A percentile compares a stretch with the other conserved stretches of the same genome.
These are phyloP conservation scores for Tetratostichococcus sp. DNA, from an alignment of 139 green algal species.

Conservation along the genomic window DNA sequence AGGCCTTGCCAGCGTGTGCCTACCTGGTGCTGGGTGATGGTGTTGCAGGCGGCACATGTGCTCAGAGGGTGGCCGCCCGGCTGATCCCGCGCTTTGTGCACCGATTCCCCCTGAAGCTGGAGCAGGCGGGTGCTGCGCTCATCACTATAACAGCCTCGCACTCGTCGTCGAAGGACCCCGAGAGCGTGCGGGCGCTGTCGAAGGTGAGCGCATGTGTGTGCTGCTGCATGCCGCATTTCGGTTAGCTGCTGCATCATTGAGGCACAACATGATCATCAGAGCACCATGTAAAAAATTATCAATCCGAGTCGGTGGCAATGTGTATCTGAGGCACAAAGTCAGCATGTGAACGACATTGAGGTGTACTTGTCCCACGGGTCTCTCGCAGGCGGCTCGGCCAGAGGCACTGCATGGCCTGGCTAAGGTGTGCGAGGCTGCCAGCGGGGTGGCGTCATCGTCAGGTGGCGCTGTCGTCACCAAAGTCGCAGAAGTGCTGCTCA, in stretches of 20 bases:
- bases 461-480: not conserved
- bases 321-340: too few relatives aligned
- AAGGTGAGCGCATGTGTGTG: not conserved
- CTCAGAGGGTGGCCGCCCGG: not conserved
- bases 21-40: too few relatives aligned
- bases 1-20: too few relatives aligned
- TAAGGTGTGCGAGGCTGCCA: not conserved
- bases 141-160: not conserved
- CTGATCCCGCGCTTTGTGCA: not conserved
- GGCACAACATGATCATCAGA: too few relatives aligned
- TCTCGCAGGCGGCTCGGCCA: not conserved
- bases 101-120: not conserved
- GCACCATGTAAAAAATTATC: too few relatives aligned
- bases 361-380: too few relatives aligned
- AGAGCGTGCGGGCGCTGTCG: not conserved
- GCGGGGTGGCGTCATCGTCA: not conserved
- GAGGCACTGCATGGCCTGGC: not conserved
- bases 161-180: not conserved
- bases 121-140: not conserved
- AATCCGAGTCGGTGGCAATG: too few relatives aligned
- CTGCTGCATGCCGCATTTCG: too few relatives aligned
- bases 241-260: too few relatives aligned
- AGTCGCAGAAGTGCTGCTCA: not conserved
- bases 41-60: not conserved
- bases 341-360: too few relatives aligned